phyloP scores from a whole-genome alignment of 2,329 filamentous ascomycete species.

The Apiospora pterosperma region DNA sequence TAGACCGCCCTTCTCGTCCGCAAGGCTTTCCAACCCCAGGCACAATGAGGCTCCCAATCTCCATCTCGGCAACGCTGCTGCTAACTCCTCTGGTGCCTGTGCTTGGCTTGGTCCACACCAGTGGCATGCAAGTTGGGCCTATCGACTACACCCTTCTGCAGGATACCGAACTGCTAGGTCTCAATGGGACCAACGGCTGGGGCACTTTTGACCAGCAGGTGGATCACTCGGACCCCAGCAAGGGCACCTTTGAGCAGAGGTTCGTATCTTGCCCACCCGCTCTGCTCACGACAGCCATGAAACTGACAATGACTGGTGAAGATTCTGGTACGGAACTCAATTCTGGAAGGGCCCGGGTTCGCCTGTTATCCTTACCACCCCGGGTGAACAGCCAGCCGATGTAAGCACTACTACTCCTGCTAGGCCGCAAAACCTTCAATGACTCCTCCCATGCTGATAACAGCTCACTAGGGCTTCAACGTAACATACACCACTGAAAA shows the following conservation, averaged over 20 bases:
- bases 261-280: slow-evolving; percentile 14
- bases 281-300: neutral
- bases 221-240: slow-evolving; percentile 35
- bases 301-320: neutral
- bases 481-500: slow-evolving; percentile 38
- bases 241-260: slow-evolving; percentile 38
- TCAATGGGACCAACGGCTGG: slow-evolving; percentile 20
- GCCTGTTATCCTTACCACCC: slow-evolving; percentile 37
- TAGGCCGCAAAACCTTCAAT: neutral
- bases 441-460: neutral
- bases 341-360: slow-evolving; percentile 38
- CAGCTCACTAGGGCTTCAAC: slow-evolving; percentile 28
- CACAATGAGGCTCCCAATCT: slow-evolving; percentile 6
- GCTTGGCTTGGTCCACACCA: neutral
- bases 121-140: slow-evolving; percentile 23
- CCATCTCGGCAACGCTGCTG: slow-evolving; percentile 17
- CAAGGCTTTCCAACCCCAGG: neutral
- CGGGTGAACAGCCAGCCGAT: slow-evolving; percentile 34
- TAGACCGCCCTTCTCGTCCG: neutral
- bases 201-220: slow-evolving; percentile 37
- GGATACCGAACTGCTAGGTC: slow-evolving; percentile 12
- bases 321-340: slow-evolving; percentile 34
- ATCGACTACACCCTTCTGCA: slow-evolving; percentile 14
- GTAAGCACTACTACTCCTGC: neutral
- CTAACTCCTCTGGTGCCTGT: slow-evolving; percentile 17